Evolutionary conservation across 768 basidiomycete genomes (phyloP).

Genomic region (Rubroboletus satanas): DNA sequence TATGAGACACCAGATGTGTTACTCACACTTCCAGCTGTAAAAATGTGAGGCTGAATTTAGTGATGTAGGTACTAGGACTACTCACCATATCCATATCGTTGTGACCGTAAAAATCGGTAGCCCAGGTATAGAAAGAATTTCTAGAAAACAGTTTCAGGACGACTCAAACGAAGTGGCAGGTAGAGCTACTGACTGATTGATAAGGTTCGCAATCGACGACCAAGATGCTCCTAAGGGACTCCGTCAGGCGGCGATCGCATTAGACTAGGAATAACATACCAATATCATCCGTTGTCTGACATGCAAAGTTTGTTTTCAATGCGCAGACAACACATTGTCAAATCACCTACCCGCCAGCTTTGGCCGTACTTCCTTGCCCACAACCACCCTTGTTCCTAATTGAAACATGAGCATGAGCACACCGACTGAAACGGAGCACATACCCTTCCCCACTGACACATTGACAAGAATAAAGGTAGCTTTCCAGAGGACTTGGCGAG

Average conservation of each 20-base stretch:
- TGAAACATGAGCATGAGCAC: not conserved
- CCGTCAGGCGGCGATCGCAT: not conserved
- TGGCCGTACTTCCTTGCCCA: conserved; percentile 61
- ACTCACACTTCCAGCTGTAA: conserved; percentile 53
- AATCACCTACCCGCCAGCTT: conserved; percentile 55
- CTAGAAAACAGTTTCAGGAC: conserved; percentile 30
- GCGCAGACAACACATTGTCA: not conserved
- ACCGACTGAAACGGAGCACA: conserved; percentile 5
- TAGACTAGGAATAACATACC: conserved; percentile 22
- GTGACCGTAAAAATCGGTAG: conserved; percentile 63
- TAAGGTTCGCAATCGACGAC: conserved; percentile 48
- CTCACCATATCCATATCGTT: conserved; percentile 67
- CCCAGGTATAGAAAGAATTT: conserved; percentile 61
- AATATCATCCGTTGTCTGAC: conserved; percentile 51
- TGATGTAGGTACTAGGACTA: conserved; percentile 4
- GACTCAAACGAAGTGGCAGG: not conserved
- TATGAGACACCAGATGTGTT: not conserved
- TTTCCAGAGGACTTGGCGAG: conserved; percentile 47
- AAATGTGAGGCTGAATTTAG: not conserved
- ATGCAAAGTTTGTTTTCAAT: conserved; percentile 3
- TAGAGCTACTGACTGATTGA: conserved; percentile 43
- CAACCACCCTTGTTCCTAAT: conserved; percentile 58
- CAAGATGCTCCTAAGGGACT: conserved; percentile 40
- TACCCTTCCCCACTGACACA: conserved; percentile 70
- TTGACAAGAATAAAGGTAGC: conserved; percentile 53